These are phyloP conservation scores for Xanthoconium purpureum DNA, from an alignment of 768 basidiomycete genomes.

Conservation along the genomic window DNA sequence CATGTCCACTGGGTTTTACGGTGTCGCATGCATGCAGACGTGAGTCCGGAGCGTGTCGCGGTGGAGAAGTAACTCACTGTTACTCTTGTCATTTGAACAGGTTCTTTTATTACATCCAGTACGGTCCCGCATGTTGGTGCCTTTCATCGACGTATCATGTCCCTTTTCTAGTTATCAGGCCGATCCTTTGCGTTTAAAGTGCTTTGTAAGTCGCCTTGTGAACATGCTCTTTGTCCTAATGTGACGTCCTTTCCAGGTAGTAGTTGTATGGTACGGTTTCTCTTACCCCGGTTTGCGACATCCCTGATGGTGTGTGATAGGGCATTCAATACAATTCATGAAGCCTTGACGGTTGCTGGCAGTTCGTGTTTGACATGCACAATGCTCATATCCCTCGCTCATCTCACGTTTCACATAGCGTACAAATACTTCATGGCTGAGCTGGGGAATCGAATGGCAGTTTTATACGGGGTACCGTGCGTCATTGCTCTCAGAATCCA, in stretches of 20 bases:
- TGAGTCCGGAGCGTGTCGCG: not conserved
- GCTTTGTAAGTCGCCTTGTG: constrained; percentile 3
- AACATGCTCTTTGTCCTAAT: not conserved
- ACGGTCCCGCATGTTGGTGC: not conserved
- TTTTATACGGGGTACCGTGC: not conserved
- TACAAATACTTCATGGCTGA: constrained; percentile 8
- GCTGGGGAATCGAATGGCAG: not conserved
- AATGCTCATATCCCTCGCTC: not conserved
- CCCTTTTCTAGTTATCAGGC: constrained; percentile 1
- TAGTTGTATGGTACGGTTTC: not conserved
- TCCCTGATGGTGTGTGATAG: not conserved
- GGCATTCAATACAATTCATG: constrained; percentile 4
- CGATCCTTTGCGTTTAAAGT: constrained; percentile 3
- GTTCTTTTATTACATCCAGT: constrained; percentile 13
- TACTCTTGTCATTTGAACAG: not conserved
- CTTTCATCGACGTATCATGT: not conserved
- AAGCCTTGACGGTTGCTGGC: constrained; percentile 2
- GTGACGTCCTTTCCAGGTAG: constrained; percentile 2
- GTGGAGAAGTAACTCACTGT: not conserved
- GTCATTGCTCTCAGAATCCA: not conserved
- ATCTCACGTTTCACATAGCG: not conserved
- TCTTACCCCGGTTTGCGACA: no score
- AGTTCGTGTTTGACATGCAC: constrained; percentile 1
- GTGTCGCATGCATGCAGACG: constrained; percentile 11
- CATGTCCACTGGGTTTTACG: constrained; percentile 1